These are phyloP conservation scores for Pleurotus eryngii DNA, from an alignment of 768 basidiomycete species.

Conservation along the genomic window DNA sequence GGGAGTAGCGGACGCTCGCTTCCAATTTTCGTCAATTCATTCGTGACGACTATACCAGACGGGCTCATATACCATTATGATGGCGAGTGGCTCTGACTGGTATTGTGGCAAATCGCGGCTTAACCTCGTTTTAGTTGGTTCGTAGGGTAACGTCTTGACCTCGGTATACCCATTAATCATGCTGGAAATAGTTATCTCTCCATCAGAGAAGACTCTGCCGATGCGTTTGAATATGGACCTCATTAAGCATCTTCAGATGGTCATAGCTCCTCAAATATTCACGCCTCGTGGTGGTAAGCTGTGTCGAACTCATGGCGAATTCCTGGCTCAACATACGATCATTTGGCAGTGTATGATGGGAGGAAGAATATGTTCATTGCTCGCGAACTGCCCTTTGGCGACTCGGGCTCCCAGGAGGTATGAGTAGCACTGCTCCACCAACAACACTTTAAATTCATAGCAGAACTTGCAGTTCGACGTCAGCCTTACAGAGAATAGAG, in stretches of 20 bases:
- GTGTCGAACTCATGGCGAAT: neutral
- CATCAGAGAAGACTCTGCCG: conserved; percentile 68
- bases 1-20: conserved; percentile 50
- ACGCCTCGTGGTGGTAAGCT: conserved; percentile 43
- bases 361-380: conserved; percentile 72
- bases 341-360: conserved; percentile 70
- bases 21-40: conserved; percentile 57
- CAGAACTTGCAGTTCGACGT: conserved; percentile 54
- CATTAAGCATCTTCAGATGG: conserved; percentile 58
- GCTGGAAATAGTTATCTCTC: conserved; percentile 49
- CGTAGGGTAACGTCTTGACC: conserved; percentile 18
- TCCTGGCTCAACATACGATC: neutral
- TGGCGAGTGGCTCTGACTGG: conserved; percentile 39
- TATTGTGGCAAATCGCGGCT: conserved; percentile 4
- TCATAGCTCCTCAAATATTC: conserved; percentile 60
- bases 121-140: conserved; percentile 35
- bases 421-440: conserved; percentile 12
- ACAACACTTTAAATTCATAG: conserved; percentile 7
- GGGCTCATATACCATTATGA: conserved; percentile 75
- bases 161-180: neutral
- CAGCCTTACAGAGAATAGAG: conserved; percentile 35
- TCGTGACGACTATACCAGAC: conserved; percentile 57
- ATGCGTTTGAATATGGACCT: conserved; percentile 68
- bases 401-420: conserved; percentile 49
- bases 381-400: conserved; percentile 58